Percentiles rank a stretch among this genome's conserved stretches.
These are phyloP conservation scores for Malassezia brasiliensis DNA, from an alignment of 1,284 basidiomycete genomes.

Conservation along the genomic window DNA sequence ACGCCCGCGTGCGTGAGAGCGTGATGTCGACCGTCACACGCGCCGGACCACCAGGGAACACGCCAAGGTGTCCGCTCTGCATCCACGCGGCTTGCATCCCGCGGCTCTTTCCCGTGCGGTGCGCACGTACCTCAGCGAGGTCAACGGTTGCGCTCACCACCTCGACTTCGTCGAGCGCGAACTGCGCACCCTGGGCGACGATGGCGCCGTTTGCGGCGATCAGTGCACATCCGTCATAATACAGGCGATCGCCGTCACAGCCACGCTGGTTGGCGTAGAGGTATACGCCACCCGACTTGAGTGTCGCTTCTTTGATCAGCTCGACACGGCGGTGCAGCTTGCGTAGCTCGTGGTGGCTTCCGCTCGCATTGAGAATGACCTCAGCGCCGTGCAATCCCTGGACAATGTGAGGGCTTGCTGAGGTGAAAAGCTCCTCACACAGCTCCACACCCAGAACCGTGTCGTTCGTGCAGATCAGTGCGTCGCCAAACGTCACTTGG, in stretches of 20 bases:
- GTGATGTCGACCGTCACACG: slow-evolving; percentile 53
- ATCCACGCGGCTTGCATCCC: slow-evolving; percentile 71
- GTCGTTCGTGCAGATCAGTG: slow-evolving; percentile 81
- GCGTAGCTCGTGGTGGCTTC: slow-evolving; percentile 90
- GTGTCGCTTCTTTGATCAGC: slow-evolving; percentile 89
- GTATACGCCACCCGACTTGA: slow-evolving; percentile 93
- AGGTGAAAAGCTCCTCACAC: slow-evolving; percentile 95
- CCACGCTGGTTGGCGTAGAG: slow-evolving; percentile 98
- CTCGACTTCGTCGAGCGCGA: slow-evolving; percentile 88
- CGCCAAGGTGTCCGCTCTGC: slow-evolving; percentile 1
- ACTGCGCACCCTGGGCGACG: slow-evolving; percentile 89
- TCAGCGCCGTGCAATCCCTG: slow-evolving; percentile 98
- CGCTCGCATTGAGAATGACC: slow-evolving; percentile 95
- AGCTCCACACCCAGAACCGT: slow-evolving; percentile 92
- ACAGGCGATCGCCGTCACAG: slow-evolving; percentile 91
- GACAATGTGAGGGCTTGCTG: slow-evolving; percentile 83
- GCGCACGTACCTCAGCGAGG: slow-evolving; percentile 82
- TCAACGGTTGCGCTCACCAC: slow-evolving; percentile 91
- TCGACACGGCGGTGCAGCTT: slow-evolving; percentile 86
- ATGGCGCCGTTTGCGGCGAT: slow-evolving; percentile 88
- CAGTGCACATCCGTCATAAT: slow-evolving; percentile 94
- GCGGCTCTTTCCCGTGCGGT: slow-evolving; percentile 64
- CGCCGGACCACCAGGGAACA: slow-evolving; percentile 54
- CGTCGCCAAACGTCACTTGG: slow-evolving; percentile 90
- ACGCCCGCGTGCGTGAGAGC: slow-evolving; percentile 44